Conservation (phyloP, 768 basidiomycete genomes). For the Lentinula raphanica region DNA sequence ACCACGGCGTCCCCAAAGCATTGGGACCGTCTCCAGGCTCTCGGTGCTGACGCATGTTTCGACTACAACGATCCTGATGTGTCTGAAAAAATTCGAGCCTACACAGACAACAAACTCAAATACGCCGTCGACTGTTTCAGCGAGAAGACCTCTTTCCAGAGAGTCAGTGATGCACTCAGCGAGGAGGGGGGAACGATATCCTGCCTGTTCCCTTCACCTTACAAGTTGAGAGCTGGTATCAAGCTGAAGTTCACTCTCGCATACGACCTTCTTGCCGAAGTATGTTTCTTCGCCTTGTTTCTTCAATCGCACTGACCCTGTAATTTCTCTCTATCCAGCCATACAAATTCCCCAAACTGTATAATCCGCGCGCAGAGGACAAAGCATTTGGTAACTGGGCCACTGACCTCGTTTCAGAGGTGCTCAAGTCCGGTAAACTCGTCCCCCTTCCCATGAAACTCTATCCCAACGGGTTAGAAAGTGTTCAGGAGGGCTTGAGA, state of each 20-base stretch:
- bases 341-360: conserved; percentile 1
- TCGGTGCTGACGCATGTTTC: conserved; percentile 29
- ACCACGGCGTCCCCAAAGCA: conserved; percentile 29
- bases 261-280: neutral
- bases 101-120: conserved; percentile 1
- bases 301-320: neutral
- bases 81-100: conserved; percentile 12
- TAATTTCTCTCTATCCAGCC: neutral
- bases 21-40: conserved; percentile 21
- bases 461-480: conserved; percentile 8
- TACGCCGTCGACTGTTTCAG: conserved; percentile 6
- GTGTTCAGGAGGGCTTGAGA: conserved; percentile 11
- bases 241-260: neutral
- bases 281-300: neutral
- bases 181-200: conserved; percentile 6
- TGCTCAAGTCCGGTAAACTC: neutral
- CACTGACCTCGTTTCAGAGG: neutral
- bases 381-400: neutral
- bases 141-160: conserved; percentile 1
- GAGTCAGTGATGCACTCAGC: conserved; percentile 3
- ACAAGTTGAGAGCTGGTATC: neutral
- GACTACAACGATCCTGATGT: conserved; percentile 21
- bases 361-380: neutral
- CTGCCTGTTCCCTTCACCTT: neutral
- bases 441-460: neutral